A percentile compares a stretch with the other conserved stretches of the same genome.
phyloP scores from a whole-genome alignment of 2,329 filamentous ascomycete species.

The Cyclaneusma minus region DNA sequence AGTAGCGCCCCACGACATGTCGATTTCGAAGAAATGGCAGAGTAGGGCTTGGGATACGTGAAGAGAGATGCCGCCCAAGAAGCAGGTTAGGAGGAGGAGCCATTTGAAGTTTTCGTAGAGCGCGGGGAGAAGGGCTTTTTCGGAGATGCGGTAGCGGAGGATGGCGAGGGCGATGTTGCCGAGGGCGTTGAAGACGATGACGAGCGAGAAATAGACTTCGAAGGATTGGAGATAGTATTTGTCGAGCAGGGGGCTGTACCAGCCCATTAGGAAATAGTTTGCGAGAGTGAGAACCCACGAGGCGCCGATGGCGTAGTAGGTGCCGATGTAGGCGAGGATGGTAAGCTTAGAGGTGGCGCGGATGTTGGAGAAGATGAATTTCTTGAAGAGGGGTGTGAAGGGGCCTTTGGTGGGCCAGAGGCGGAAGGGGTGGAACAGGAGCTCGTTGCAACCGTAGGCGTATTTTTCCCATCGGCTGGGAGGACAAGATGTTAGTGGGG shows the following conservation, averaged over 20 bases:
- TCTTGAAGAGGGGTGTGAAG: conserved; percentile 47
- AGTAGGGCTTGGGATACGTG: conserved; percentile 25
- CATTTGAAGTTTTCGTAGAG: conserved; percentile 41
- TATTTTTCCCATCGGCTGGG: conserved; percentile 46
- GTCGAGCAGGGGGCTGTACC: conserved; percentile 51
- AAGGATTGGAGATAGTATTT: conserved; percentile 54
- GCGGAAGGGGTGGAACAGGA: conserved; percentile 52
- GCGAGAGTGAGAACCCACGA: conserved; percentile 49
- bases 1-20: conserved; percentile 39
- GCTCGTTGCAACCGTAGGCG: conserved; percentile 55
- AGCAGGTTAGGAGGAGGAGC: conserved; percentile 24
- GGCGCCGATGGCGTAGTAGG: conserved; percentile 46
- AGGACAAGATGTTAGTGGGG: conserved; percentile 12
- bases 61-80: conserved; percentile 26
- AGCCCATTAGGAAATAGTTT: conserved; percentile 60
- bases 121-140: conserved; percentile 31
- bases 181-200: conserved; percentile 48
- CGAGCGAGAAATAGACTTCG: conserved; percentile 44
- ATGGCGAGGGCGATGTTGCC: conserved; percentile 43
- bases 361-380: conserved; percentile 45
- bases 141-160: conserved; percentile 44
- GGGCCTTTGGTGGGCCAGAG: conserved; percentile 46
- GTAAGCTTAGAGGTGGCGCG: conserved; percentile 52
- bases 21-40: conserved; percentile 25
- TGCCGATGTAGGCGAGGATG: conserved; percentile 53